Evolutionary conservation across 805 yeast genomes (phyloP), one percentile per base, ranked within the genome.

Genomic region (Lipomyces starkeyi): DNA sequence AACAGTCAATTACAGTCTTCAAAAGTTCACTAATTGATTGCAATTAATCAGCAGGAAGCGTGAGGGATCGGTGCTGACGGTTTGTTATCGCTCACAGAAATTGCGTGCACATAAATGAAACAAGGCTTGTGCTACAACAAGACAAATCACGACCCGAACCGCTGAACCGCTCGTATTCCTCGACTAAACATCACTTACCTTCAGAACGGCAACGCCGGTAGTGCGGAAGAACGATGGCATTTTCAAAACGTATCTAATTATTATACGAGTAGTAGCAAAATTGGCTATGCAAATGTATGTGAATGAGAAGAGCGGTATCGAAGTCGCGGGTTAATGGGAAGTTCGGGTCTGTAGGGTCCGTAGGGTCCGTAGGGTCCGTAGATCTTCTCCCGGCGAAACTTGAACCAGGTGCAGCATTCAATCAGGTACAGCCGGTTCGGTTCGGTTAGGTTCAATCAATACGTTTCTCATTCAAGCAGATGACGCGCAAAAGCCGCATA

Each of bases 161-260:
- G 27, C 54, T 25, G 32, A 11, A 25, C 34, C 34, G n/a, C 17
- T 29, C 17, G 4, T 14, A 37, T 37, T 53, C 17, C 7, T n/a
- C 22, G 6, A 3, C 22, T 9, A 29, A 34, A 29, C 9, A 8
- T 27, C 17, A 35, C 67, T 11, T 49, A 64, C 67, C 32, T 52
- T 40, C 34, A 62, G 32, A n/a, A 58, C 62, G 2, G 64, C 14
- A 4, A 59, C 22, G 32, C 58, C 58, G 29, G 68, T 25, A 13
- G 62, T 29, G 61, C 65, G 64, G 34, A 65, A 49, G 54, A 65
- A 35, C 8, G 64, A 43, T 17, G 65, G 55, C 68, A 65, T 65
- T 29, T 54, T 49, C 6, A 27, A 32, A 59, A 14, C 20, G 40
- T 14, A 2, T 14, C 14, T 11, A 35, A 54, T 43, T 17, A 43